These are phyloP conservation scores for Cyberlindnera lachancei DNA, from an alignment of 805 yeast species.

Conservation along the genomic window DNA sequence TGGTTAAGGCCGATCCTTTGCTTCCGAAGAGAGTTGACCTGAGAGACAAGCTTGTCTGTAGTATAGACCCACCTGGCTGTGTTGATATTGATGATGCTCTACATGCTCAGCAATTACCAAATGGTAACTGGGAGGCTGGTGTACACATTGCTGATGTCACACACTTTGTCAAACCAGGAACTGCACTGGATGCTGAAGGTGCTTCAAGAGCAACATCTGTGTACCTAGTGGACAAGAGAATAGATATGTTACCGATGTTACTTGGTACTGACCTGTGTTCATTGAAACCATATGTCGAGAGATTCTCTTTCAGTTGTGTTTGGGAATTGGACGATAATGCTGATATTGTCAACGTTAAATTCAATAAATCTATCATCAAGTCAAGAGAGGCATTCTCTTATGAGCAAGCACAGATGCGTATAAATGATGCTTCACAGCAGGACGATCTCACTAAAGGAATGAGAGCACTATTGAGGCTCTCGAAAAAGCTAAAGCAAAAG, in stretches of 20 bases:
- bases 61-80: constrained; percentile 97
- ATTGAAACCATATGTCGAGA: constrained; percentile 86
- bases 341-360: constrained; percentile 69
- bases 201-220: constrained; percentile 97
- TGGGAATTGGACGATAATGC: constrained; percentile 94
- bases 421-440: constrained; percentile 66
- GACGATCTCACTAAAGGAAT: constrained; percentile 88
- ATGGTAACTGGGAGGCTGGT: constrained; percentile 95
- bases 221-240: constrained; percentile 93
- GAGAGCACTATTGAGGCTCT: constrained; percentile 72
- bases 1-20: constrained; percentile 38
- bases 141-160: constrained; percentile 99
- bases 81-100: constrained; percentile 98
- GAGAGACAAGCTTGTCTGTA: constrained; percentile 83
- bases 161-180: constrained; percentile 89
- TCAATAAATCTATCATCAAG: constrained; percentile 79
- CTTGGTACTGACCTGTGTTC: constrained; percentile 96
- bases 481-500: constrained; percentile 76
- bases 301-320: constrained; percentile 90
- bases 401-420: constrained; percentile 85
- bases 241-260: constrained; percentile 95
- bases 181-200: constrained; percentile 92
- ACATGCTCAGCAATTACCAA: constrained; percentile 77
- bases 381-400: constrained; percentile 94
- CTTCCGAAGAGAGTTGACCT: constrained; percentile 67